These are phyloP conservation scores for Termitomyces sp. DNA, from an alignment of 768 basidiomycete genomes.

Conservation along the genomic window DNA sequence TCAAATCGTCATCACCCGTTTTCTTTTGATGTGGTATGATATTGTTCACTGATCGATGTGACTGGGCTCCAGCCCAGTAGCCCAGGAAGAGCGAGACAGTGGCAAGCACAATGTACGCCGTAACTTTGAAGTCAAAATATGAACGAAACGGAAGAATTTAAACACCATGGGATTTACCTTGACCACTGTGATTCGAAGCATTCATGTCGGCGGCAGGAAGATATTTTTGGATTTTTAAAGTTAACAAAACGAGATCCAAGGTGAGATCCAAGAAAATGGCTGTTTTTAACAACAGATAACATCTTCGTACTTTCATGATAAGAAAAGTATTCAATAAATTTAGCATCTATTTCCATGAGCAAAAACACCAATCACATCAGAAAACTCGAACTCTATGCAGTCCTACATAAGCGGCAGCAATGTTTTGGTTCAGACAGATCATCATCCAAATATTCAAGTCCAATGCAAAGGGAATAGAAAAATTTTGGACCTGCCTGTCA, in stretches of 20 bases:
- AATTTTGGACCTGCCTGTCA: neutral
- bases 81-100: constrained; percentile 33
- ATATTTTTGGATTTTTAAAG: neutral
- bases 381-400: neutral
- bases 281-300: neutral
- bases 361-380: neutral
- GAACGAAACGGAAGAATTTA: neutral
- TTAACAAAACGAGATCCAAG: neutral
- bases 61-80: constrained; percentile 30
- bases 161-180: constrained; percentile 2
- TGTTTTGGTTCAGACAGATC: neutral
- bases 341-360: neutral
- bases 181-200: constrained; percentile 2
- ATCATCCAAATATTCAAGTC: neutral
- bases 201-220: neutral
- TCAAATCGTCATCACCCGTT: neutral
- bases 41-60: constrained; percentile 8
- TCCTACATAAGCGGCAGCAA: neutral
- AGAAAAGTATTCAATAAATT: neutral
- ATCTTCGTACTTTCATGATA: neutral
- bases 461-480: neutral
- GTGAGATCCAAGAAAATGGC: neutral
- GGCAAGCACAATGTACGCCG: constrained; percentile 23
- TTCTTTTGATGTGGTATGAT: neutral
- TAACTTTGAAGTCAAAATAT: constrained; percentile 13